A percentile compares a stretch with the other conserved stretches of the same genome.
These are phyloP conservation scores for Kluyveromyces sp. DNA, from an alignment of 1,139 yeast genomes.

Conservation along the genomic window DNA sequence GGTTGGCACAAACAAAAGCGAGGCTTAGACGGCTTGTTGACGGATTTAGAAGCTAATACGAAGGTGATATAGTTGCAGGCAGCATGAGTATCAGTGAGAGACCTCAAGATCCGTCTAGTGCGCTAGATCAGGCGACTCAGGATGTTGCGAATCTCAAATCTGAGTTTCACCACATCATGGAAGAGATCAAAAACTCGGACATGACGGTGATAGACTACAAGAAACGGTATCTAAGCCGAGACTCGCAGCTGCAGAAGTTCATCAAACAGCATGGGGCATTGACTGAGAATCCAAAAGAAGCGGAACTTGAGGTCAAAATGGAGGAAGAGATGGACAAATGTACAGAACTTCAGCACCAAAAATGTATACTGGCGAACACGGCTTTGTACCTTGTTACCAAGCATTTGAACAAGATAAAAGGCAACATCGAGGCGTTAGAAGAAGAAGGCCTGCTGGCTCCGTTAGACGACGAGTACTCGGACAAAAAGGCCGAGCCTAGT, in stretches of 20 bases:
- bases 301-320: slow-evolving; percentile 56
- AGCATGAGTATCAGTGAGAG: slow-evolving; percentile 4
- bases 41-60: background rate
- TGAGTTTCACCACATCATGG: slow-evolving; percentile 73
- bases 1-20: background rate
- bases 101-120: slow-evolving; percentile 65
- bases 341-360: slow-evolving; percentile 63
- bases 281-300: slow-evolving; percentile 78
- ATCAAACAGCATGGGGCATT: slow-evolving; percentile 79
- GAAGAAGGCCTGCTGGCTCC: slow-evolving; percentile 73
- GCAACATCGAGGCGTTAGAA: slow-evolving; percentile 69
- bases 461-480: slow-evolving; percentile 32
- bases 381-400: slow-evolving; percentile 70
- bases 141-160: slow-evolving; percentile 84
- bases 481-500: slow-evolving; percentile 21
- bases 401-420: slow-evolving; percentile 65
- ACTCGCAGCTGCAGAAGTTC: slow-evolving; percentile 72
- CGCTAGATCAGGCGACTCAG: slow-evolving; percentile 67
- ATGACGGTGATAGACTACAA: slow-evolving; percentile 57
- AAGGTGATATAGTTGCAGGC: too few species aligned
- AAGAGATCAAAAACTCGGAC: slow-evolving; percentile 73
- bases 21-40: background rate
- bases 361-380: slow-evolving; percentile 73
- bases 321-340: slow-evolving; percentile 61
- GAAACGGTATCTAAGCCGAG: slow-evolving; percentile 63